Percentiles rank a stretch among this genome's conserved stretches.
phyloP scores from a whole-genome alignment of 2,329 filamentous ascomycete species.

The Talaromyces sp. region DNA sequence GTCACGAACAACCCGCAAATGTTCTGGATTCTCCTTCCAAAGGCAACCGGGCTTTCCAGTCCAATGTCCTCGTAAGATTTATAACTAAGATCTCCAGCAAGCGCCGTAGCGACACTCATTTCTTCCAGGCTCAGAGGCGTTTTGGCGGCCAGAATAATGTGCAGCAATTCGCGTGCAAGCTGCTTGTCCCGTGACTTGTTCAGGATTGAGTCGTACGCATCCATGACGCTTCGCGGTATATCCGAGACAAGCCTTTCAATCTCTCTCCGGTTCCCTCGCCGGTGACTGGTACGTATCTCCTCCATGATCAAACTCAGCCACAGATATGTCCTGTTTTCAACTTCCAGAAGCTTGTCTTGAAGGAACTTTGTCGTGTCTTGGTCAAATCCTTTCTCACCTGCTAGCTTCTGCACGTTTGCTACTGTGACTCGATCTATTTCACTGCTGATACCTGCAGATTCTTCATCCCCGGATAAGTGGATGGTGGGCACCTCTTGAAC shows the following conservation, averaged over 20 bases:
- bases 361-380: background rate
- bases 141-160: slow-evolving; percentile 22
- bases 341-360: slow-evolving; percentile 26
- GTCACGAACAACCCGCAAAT: slow-evolving; percentile 5
- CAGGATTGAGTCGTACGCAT: slow-evolving; percentile 12
- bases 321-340: slow-evolving; percentile 35
- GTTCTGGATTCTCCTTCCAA: slow-evolving; percentile 2
- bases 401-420: slow-evolving; percentile 14
- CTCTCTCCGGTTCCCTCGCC: background rate
- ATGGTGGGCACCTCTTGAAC: slow-evolving; percentile 5
- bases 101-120: slow-evolving; percentile 19
- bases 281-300: background rate
- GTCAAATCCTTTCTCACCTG: slow-evolving; percentile 18
- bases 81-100: slow-evolving; percentile 17
- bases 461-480: slow-evolving; percentile 18
- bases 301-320: slow-evolving; percentile 36
- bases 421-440: slow-evolving; percentile 24
- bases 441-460: slow-evolving; percentile 11
- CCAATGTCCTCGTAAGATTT: slow-evolving; percentile 7
- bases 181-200: slow-evolving; percentile 12
- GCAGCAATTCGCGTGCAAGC: slow-evolving; percentile 17
- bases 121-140: slow-evolving; percentile 21
- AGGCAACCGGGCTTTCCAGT: background rate
- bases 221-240: slow-evolving; percentile 1
- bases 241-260: slow-evolving; percentile 7